Evolutionary conservation across 352 stramenopile genomes (phyloP).

Genomic region (Pythium pyrilobum): DNA sequence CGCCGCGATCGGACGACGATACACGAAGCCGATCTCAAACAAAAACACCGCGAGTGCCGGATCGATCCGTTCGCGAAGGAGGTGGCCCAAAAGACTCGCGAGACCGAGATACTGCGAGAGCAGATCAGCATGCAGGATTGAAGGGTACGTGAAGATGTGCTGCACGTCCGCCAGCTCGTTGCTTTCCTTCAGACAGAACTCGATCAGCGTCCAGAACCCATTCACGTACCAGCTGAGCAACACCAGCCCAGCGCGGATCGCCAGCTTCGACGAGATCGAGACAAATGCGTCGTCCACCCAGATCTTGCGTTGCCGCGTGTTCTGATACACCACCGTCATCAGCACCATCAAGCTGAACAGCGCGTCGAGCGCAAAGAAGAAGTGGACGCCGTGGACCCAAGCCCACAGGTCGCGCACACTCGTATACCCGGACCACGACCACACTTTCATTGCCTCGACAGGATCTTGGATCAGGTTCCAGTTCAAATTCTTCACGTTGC

Average conservation of each 20-base stretch:
- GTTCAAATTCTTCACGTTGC: slow-evolving; percentile 14
- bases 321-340: slow-evolving; percentile 25
- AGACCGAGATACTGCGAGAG: slow-evolving; percentile 33
- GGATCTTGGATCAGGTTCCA: background rate
- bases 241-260: slow-evolving; percentile 28
- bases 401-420: slow-evolving; percentile 37
- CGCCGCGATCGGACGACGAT: background rate
- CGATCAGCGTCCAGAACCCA: slow-evolving; percentile 34
- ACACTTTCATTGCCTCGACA: background rate
- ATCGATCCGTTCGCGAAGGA: slow-evolving; percentile 14
- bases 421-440: slow-evolving; percentile 18
- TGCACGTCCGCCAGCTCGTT: background rate
- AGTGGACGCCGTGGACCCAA: slow-evolving; percentile 43
- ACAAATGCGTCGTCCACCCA: slow-evolving; percentile 16
- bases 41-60: slow-evolving; percentile 10
- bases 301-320: slow-evolving; percentile 3
- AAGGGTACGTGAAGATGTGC: background rate
- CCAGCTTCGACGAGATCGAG: slow-evolving; percentile 25
- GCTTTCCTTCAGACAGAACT: slow-evolving; percentile 28
- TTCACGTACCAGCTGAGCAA: slow-evolving; percentile 39
- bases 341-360: background rate
- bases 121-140: slow-evolving; percentile 20
- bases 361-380: slow-evolving; percentile 23
- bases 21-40: slow-evolving; percentile 7
- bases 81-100: background rate